A percentile compares a stretch with the other conserved stretches of the same genome.
phyloP scores from a whole-genome alignment of 495 filamentous ascomycete species.

The Evansstolkia leycettana region DNA sequence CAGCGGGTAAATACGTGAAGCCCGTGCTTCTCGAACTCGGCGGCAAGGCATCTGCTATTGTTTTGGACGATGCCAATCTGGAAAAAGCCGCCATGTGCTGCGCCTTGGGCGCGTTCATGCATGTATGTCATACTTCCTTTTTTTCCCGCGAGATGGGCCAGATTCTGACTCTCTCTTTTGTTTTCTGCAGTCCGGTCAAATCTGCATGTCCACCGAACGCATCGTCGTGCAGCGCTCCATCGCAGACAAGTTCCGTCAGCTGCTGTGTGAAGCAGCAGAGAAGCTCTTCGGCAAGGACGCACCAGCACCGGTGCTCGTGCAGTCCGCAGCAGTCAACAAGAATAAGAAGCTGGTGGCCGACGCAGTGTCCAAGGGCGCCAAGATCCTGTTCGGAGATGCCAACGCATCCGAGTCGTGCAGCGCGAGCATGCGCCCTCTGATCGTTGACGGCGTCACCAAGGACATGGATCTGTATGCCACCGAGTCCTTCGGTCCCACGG shows the following conservation, averaged over 20 bases:
- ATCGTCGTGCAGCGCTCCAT: conserved; percentile 70
- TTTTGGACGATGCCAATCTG: conserved; percentile 47
- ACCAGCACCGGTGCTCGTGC: conserved; percentile 50
- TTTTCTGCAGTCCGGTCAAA: conserved; percentile 67
- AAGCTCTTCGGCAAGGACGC: conserved; percentile 35
- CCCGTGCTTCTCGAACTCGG: conserved; percentile 51
- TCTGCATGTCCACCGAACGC: conserved; percentile 87
- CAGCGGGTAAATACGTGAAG: conserved; percentile 43
- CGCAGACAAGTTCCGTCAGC: conserved; percentile 49
- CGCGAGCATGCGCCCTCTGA: conserved; percentile 57
- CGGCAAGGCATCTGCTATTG: conserved; percentile 47
- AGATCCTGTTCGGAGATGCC: conserved; percentile 46
- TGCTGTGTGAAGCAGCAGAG: conserved; percentile 31
- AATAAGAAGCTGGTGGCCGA: conserved; percentile 54
- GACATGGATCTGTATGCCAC: conserved; percentile 75
- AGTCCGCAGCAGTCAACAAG: conserved; percentile 46
- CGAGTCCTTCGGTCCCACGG: conserved; percentile 76
- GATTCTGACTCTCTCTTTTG: too few relatives aligned
- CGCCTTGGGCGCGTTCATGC: conserved; percentile 40
- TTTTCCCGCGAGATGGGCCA: too few relatives aligned
- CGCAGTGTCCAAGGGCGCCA: conserved; percentile 58
- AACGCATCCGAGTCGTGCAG: conserved; percentile 29
- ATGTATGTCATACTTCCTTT: conserved; percentile 19
- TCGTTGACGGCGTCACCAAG: conserved; percentile 56
- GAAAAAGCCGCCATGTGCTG: conserved; percentile 41